phyloP scores from a whole-genome alignment of 148 eudicot species.

The Silene latifolia region DNA sequence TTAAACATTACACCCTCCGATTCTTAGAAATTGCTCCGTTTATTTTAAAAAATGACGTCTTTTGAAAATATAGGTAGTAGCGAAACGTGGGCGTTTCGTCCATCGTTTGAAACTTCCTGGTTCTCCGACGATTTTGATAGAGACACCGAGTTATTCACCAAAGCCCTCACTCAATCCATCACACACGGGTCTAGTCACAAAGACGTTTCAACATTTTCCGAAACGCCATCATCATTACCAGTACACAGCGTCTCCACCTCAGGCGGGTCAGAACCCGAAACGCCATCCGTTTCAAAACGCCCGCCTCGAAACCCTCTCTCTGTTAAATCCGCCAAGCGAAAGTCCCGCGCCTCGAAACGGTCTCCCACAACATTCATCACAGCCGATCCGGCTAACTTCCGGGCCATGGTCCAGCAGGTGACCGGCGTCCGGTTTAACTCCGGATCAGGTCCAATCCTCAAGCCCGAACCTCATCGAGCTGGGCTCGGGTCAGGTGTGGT shows the following conservation, averaged over 20 bases:
- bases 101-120: constrained; percentile 50
- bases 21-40: background rate
- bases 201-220: constrained; percentile 6
- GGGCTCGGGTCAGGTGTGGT: constrained; percentile 8
- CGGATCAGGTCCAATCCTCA: constrained; percentile 32
- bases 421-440: constrained; percentile 51
- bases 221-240: constrained; percentile 13
- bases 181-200: background rate
- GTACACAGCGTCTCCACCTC: constrained; percentile 18
- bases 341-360: constrained; percentile 69
- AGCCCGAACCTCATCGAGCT: constrained; percentile 53
- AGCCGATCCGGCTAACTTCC: constrained; percentile 70
- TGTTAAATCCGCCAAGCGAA: constrained; percentile 49
- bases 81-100: constrained; percentile 53
- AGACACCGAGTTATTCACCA: constrained; percentile 54
- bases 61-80: constrained; percentile 30
- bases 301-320: constrained; percentile 13
- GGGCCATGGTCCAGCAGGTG: constrained; percentile 89
- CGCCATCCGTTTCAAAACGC: constrained; percentile 35
- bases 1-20: too few relatives aligned
- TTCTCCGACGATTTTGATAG: constrained; percentile 45
- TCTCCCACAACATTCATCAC: constrained; percentile 64
- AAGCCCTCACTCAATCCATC: constrained; percentile 20
- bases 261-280: constrained; percentile 3
- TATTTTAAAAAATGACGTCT: constrained; percentile 38